Evolutionary conservation across 352 stramenopile species (phyloP).

Genomic region (Globisporangium takayamanum): DNA sequence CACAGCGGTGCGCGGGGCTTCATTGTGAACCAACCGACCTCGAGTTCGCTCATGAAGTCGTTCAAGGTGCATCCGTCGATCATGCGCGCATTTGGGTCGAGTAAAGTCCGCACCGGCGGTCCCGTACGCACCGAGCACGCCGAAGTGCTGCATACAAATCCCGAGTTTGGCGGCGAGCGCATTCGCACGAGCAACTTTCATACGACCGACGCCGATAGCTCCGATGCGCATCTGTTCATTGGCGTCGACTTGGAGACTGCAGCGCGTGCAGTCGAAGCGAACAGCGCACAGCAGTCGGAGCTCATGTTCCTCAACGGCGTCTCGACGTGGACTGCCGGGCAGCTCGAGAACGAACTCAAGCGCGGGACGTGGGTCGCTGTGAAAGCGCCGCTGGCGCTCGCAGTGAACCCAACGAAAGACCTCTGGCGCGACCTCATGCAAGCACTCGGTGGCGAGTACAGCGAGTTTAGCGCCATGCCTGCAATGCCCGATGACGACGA

Average conservation of each 20-base stretch:
- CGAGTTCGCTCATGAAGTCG: constrained; percentile 40
- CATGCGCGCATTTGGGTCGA: constrained; percentile 49
- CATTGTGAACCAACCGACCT: constrained; percentile 64
- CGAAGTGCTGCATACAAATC: constrained; percentile 28
- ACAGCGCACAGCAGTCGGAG: constrained; percentile 46
- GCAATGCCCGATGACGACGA: constrained; percentile 36
- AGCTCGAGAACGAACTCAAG: constrained; percentile 66
- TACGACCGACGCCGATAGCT: not conserved
- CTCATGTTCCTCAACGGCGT: constrained; percentile 77
- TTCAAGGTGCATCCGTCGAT: constrained; percentile 63
- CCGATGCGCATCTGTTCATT: constrained; percentile 38
- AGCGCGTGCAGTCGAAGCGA: constrained; percentile 44
- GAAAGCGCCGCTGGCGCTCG: constrained; percentile 60
- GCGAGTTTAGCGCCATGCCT: constrained; percentile 63
- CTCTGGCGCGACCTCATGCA: constrained; percentile 71
- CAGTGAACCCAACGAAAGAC: constrained; percentile 51
- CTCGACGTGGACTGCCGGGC: constrained; percentile 58
- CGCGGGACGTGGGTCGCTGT: constrained; percentile 71
- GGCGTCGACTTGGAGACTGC: constrained; percentile 63
- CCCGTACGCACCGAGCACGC: constrained; percentile 58
- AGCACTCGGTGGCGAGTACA: constrained; percentile 60
- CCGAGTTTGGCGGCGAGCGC: constrained; percentile 54
- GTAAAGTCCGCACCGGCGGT: constrained; percentile 50
- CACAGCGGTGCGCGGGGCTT: constrained; percentile 51
- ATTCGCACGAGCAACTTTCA: constrained; percentile 46